Conservation (phyloP, 768 basidiomycete genomes). For the Trametes villosa region DNA sequence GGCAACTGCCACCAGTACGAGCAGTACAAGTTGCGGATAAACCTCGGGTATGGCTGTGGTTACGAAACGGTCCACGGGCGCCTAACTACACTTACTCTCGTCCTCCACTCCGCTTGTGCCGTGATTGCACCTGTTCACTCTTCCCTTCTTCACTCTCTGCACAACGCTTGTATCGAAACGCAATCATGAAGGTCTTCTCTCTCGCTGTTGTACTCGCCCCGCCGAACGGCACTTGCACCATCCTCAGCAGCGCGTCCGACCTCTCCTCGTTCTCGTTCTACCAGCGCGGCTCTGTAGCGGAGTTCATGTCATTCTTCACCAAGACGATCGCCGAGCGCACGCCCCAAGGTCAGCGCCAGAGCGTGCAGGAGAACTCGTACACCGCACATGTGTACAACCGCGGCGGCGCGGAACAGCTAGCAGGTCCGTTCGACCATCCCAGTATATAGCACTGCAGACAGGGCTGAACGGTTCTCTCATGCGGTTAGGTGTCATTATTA, state of each 20-base stretch:
- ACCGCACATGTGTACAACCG: conserved; percentile 93
- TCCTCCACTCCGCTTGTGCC: too few species aligned
- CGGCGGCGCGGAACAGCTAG: conserved; percentile 82
- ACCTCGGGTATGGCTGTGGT: too few species aligned
- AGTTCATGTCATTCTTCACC: conserved; percentile 94
- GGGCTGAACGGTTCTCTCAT: not conserved
- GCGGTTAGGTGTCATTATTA: conserved; percentile 80
- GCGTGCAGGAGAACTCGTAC: conserved; percentile 92
- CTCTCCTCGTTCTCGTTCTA: conserved; percentile 94
- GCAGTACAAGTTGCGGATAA: too few species aligned
- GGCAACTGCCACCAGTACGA: too few species aligned
- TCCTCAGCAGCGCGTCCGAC: conserved; percentile 74
- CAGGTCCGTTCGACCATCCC: conserved; percentile 61
- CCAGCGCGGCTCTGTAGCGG: conserved; percentile 82
- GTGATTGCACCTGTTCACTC: too few species aligned
- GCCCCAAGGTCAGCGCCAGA: conserved; percentile 85
- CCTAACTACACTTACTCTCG: too few species aligned
- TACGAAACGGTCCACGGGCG: too few species aligned
- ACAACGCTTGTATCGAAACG: too few species aligned
- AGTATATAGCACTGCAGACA: not conserved
- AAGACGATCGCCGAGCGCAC: conserved; percentile 93
- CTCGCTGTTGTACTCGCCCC: conserved; percentile 76
- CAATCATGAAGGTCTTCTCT: conserved; percentile 94
- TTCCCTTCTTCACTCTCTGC: too few species aligned
- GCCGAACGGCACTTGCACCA: conserved; percentile 60